Conservation (phyloP, 129 eudicot genomes). For the Pseudognaphalium luteoalbum region DNA sequence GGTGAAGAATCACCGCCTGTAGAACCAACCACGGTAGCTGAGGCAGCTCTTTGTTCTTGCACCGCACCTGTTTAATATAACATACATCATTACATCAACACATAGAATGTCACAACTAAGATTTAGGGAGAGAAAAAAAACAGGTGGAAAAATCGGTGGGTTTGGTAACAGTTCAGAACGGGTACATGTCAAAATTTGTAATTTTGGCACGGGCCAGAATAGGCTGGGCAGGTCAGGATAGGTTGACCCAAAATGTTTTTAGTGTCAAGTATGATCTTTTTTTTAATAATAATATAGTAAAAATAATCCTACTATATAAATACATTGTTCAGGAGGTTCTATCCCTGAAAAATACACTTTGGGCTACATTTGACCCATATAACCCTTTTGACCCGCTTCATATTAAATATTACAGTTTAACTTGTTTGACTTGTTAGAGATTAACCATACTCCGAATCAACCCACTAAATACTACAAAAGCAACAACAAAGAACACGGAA, state of each 20-base stretch:
- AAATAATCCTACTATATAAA: background rate
- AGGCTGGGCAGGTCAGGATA: too few relatives aligned
- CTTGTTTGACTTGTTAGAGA: background rate
- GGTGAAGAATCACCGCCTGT: conserved; percentile 90
- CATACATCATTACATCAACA: background rate
- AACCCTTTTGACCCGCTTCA: background rate
- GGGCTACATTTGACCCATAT: background rate
- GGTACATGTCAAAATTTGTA: background rate
- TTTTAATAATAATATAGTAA: too few relatives aligned
- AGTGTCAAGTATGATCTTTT: too few relatives aligned
- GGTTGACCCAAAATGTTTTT: too few relatives aligned
- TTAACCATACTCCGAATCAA: background rate
- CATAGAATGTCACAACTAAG: background rate
- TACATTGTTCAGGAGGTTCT: background rate
- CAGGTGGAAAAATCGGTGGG: background rate
- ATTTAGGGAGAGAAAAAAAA: too few relatives aligned
- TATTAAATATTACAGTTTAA: background rate
- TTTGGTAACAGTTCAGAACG: background rate
- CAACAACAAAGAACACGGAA: conserved; percentile 12
- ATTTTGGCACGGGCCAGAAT: too few relatives aligned
- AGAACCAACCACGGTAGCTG: conserved; percentile 72
- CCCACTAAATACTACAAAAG: background rate
- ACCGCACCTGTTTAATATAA: conserved; percentile 56
- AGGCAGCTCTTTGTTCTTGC: conserved; percentile 89
- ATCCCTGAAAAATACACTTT: background rate